Conservation (phyloP, 345 rosid genomes). For the Stellera chamaejasme region DNA sequence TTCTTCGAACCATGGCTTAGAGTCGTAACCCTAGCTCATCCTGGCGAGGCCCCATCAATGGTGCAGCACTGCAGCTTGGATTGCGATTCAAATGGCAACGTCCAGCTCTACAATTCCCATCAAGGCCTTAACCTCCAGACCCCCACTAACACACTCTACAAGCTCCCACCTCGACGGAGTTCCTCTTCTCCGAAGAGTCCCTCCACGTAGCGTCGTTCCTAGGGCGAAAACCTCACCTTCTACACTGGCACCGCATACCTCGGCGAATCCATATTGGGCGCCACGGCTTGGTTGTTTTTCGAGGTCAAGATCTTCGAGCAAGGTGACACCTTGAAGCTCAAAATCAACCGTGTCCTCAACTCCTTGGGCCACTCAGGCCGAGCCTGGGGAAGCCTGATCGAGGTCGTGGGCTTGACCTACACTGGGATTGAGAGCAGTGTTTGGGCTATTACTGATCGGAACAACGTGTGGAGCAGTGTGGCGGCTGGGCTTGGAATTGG, state of each 20-base stretch:
- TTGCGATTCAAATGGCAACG: slow-evolving; percentile 27
- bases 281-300: slow-evolving; percentile 36
- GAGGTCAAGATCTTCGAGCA: slow-evolving; percentile 60
- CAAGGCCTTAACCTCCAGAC: no score
- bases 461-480: slow-evolving; percentile 85
- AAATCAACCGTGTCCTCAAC: slow-evolving; percentile 66
- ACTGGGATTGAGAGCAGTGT: slow-evolving; percentile 76
- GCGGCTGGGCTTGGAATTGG: slow-evolving; percentile 92
- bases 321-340: slow-evolving; percentile 77
- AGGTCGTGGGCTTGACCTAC: slow-evolving; percentile 66
- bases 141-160: slow-evolving; percentile 53
- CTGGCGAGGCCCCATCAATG: slow-evolving; percentile 15
- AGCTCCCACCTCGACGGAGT: slow-evolving; percentile 92
- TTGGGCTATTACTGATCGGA: slow-evolving; percentile 51
- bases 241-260: slow-evolving; percentile 85
- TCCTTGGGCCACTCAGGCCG: slow-evolving; percentile 74
- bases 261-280: slow-evolving; percentile 58
- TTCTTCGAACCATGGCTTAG: neutral
- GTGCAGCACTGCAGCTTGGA: slow-evolving; percentile 33
- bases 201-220: slow-evolving; percentile 78
- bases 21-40: slow-evolving; percentile 17
- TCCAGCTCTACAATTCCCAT: no score
- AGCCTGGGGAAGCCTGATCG: slow-evolving; percentile 70
- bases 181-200: slow-evolving; percentile 83
- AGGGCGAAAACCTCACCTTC: slow-evolving; percentile 96